Percentiles rank a stretch among this genome's conserved stretches.
These are phyloP conservation scores for Hemerocallis citrina DNA, from an alignment of 106 monocot genomes.

Conservation along the genomic window DNA sequence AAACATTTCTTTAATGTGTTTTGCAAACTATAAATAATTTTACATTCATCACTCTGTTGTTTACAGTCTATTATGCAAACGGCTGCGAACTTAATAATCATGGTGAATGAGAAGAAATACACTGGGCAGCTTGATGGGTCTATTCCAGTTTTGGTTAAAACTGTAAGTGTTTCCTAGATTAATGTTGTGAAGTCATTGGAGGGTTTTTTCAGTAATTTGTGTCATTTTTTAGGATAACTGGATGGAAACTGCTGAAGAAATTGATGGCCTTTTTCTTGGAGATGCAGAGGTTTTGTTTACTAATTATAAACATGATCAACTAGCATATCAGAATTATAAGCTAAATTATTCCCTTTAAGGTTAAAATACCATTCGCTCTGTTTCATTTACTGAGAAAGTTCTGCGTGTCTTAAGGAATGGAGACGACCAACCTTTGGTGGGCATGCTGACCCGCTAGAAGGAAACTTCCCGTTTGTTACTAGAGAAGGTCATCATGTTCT, in stretches of 20 bases:
- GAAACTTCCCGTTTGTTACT: slow-evolving; percentile 58
- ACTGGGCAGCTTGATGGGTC: slow-evolving; percentile 41
- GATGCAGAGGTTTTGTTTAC: slow-evolving; percentile 82
- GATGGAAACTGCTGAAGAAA: slow-evolving; percentile 51
- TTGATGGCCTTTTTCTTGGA: slow-evolving; percentile 68
- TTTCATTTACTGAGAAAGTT: too few species aligned
- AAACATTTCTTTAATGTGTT: too few species aligned
- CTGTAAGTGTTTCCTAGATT: too few species aligned
- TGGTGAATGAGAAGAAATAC: slow-evolving; percentile 41
- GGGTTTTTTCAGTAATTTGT: too few species aligned
- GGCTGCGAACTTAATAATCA: slow-evolving; percentile 45
- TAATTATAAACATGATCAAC: too few species aligned
- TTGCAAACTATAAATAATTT: too few species aligned
- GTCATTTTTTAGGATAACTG: slow-evolving; percentile 50
- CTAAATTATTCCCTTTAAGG: too few species aligned
- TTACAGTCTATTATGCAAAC: slow-evolving; percentile 37
- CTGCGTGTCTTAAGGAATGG: too few species aligned
- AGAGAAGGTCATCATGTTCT: slow-evolving; percentile 58
- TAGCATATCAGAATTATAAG: too few species aligned
- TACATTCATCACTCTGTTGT: too few species aligned
- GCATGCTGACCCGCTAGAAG: slow-evolving; percentile 49
- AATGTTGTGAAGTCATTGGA: neutral
- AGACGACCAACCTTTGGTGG: slow-evolving; percentile 61
- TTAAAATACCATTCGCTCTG: too few species aligned
- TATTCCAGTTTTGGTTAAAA: slow-evolving; percentile 51